These are phyloP conservation scores for Penicillium diatomitis DNA, from an alignment of 495 filamentous ascomycete species.

Conservation along the genomic window DNA sequence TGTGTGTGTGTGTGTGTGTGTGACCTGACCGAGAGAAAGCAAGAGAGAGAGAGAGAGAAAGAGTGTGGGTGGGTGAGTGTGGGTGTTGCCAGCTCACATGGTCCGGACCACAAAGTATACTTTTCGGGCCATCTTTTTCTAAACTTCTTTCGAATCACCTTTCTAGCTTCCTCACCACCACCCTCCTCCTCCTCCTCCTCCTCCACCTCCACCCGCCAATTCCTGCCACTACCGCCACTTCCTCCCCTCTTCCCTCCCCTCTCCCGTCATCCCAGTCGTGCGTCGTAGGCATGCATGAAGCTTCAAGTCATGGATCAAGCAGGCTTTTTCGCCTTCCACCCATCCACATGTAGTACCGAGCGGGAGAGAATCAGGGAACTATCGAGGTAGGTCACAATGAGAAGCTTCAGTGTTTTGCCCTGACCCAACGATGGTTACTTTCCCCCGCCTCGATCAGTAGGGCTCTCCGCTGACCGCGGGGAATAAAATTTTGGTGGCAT, in stretches of 20 bases:
- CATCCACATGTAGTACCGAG: conserved; percentile 11
- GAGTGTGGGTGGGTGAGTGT: too few relatives aligned
- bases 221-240: not conserved
- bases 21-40: too few relatives aligned
- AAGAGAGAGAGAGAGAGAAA: too few relatives aligned
- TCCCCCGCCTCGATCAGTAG: not conserved
- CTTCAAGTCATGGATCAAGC: conserved; percentile 7
- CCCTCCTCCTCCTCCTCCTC: too few relatives aligned
- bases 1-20: too few relatives aligned
- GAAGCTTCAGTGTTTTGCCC: too few relatives aligned
- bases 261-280: not conserved
- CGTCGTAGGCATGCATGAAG: conserved; percentile 1
- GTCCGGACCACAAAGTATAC: too few relatives aligned
- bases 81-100: too few relatives aligned
- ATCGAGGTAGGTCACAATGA: conserved; percentile 7
- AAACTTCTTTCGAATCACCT: too few relatives aligned
- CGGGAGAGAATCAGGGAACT: conserved; percentile 15
- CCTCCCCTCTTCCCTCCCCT: not conserved
- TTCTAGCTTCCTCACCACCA: too few relatives aligned
- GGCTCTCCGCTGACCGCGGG: not conserved
- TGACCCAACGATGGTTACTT: not conserved
- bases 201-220: too few relatives aligned
- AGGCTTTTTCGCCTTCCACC: conserved; percentile 6
- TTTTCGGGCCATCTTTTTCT: too few relatives aligned
- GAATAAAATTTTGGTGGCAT: conserved; percentile 22